Evolutionary conservation across 202 grass and related monocot species (phyloP).

Genomic region (Carex sylvatica): DNA sequence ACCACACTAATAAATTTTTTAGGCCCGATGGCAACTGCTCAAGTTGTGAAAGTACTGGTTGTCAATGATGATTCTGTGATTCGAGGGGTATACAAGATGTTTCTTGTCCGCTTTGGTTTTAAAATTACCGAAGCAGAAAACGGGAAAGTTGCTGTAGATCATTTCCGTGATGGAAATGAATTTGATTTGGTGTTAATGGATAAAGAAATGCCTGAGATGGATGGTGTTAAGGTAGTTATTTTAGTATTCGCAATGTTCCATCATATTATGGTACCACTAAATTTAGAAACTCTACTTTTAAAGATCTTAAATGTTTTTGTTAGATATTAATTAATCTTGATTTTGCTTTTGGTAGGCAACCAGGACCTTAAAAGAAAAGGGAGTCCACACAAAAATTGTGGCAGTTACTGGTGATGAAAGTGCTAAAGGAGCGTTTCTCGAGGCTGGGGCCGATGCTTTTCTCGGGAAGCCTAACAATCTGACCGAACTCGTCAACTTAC

Average conservation of each 20-base stretch:
- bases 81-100: background rate
- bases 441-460: conserved; percentile 21
- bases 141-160: conserved; percentile 9
- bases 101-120: background rate
- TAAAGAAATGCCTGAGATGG: conserved; percentile 24
- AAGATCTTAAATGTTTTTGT: background rate
- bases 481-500: background rate
- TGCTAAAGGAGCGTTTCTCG: background rate
- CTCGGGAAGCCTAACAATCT: conserved; percentile 2
- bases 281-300: background rate
- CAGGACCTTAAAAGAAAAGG: background rate
- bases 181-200: conserved; percentile 25
- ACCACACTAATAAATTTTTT: background rate
- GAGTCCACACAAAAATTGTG: conserved; percentile 2
- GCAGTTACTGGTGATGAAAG: background rate
- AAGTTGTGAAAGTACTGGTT: conserved; percentile 26
- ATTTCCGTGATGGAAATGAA: conserved; percentile 6
- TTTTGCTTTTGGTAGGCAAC: conserved; percentile 22
- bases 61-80: conserved; percentile 1
- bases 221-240: conserved; percentile 28
- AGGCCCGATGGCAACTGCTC: background rate
- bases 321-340: background rate
- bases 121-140: conserved; percentile 12
- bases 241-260: background rate
- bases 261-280: background rate